phyloP scores from a whole-genome alignment of 257 asterid genomes.

The Solanum medicagineum region DNA sequence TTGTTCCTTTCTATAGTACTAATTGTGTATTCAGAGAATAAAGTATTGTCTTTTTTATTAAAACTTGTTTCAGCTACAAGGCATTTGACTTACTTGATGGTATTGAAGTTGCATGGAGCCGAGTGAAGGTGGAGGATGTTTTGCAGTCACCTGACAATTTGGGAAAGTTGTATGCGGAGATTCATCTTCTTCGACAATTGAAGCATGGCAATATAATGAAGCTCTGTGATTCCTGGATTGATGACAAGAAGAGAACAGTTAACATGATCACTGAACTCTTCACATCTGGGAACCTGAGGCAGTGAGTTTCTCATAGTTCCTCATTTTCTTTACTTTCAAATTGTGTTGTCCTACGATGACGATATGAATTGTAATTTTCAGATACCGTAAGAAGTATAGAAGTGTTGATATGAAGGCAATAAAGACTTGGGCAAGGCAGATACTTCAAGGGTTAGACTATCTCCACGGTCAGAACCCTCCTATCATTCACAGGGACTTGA shows the following conservation, averaged over 20 bases:
- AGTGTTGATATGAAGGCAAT: conserved; percentile 66
- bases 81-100: conserved; percentile 73
- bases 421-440: conserved; percentile 72
- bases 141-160: conserved; percentile 54
- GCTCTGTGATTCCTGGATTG: conserved; percentile 55
- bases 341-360: neutral
- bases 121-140: conserved; percentile 46
- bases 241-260: conserved; percentile 62
- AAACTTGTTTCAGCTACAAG: conserved; percentile 36
- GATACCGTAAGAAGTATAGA: conserved; percentile 55
- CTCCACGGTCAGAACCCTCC: conserved; percentile 80
- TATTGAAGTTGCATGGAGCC: conserved; percentile 86
- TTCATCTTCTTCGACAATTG: conserved; percentile 55
- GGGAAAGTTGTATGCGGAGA: conserved; percentile 67
- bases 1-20: neutral
- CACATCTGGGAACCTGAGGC: conserved; percentile 79
- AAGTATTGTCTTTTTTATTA: neutral
- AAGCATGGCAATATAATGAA: conserved; percentile 55
- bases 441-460: conserved; percentile 57
- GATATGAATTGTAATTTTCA: conserved; percentile 4
- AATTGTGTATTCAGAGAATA: neutral
- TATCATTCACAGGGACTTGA: conserved; percentile 69
- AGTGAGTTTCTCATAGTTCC: conserved; percentile 32
- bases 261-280: conserved; percentile 90
- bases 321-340: neutral